Evolutionary conservation across 2,329 filamentous ascomycete genomes (phyloP).

Genomic region (Penicillium hesseltinei): DNA sequence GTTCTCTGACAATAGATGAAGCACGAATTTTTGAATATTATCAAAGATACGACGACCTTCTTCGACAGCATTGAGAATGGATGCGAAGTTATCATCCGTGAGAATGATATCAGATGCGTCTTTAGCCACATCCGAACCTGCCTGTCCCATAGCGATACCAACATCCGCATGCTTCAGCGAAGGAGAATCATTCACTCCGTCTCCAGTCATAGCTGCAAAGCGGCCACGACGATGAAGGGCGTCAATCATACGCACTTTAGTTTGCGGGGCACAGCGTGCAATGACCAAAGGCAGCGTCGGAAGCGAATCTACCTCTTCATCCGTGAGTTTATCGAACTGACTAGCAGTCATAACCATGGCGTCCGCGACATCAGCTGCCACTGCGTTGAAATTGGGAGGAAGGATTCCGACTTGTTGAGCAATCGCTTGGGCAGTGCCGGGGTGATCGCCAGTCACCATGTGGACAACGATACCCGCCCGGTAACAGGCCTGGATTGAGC

Average conservation of each 20-base stretch:
- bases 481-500: too few relatives aligned
- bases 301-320: conserved; percentile 64
- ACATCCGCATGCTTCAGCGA: too few relatives aligned
- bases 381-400: conserved; percentile 56
- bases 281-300: conserved; percentile 55
- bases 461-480: conserved; percentile 65
- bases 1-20: too few relatives aligned
- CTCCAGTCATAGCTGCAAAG: conserved; percentile 82
- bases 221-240: conserved; percentile 49
- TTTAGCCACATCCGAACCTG: too few relatives aligned
- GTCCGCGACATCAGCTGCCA: conserved; percentile 56
- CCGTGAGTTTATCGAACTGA: conserved; percentile 72
- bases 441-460: conserved; percentile 80
- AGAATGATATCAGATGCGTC: too few relatives aligned
- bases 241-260: conserved; percentile 82
- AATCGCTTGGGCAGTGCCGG: conserved; percentile 71
- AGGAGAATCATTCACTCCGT: conserved; percentile 78
- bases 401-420: conserved; percentile 74
- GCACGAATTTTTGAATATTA: too few relatives aligned
- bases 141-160: too few relatives aligned
- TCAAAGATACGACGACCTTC: too few relatives aligned
- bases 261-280: conserved; percentile 47
- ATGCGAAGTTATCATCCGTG: too few relatives aligned
- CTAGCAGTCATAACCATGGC: conserved; percentile 69
- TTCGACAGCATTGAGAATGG: too few relatives aligned